Percentiles rank a stretch among this genome's conserved stretches.
phyloP scores from a whole-genome alignment of 192 early-diverging fungal species.

The Spinellus fusiger region DNA sequence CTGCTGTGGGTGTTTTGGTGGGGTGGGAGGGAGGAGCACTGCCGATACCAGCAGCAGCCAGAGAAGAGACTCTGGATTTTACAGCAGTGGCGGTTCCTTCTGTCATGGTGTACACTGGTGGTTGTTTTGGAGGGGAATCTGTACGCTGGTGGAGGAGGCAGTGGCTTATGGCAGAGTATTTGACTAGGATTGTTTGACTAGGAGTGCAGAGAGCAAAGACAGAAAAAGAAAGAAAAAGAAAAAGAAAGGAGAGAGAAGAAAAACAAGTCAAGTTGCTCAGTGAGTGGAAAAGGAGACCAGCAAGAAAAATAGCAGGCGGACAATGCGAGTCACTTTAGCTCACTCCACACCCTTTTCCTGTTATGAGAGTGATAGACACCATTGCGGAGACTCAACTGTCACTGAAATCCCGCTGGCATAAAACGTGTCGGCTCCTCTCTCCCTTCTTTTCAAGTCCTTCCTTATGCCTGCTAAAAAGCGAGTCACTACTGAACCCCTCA shows the following conservation, averaged over 20 bases:
- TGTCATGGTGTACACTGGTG: not conserved
- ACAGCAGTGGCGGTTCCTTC: not conserved
- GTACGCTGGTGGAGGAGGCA: not conserved
- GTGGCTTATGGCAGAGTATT: not conserved
- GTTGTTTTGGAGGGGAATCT: not conserved
- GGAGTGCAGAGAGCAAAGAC: no score
- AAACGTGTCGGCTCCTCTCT: not conserved
- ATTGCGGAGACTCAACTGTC: no score
- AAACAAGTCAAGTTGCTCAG: no score
- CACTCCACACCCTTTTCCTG: no score
- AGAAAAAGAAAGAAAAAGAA: no score
- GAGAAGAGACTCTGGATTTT: not conserved
- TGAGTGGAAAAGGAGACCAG: no score
- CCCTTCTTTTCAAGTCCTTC: not conserved
- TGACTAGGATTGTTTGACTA: no score
- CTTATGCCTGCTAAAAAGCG: not conserved
- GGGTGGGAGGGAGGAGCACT: not conserved
- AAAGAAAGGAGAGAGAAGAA: no score
- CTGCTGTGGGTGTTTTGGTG: not conserved
- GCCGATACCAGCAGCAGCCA: not conserved
- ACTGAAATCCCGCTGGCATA: no score
- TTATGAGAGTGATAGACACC: no score
- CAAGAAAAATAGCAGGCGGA: no score
- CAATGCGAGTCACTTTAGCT: no score
- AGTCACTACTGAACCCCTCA: slow-evolving; percentile 15